A percentile compares a stretch with the other conserved stretches of the same genome.
These are phyloP conservation scores for Mediolabrus comicus DNA, from an alignment of 108 stramenopile species.

Conservation along the genomic window DNA sequence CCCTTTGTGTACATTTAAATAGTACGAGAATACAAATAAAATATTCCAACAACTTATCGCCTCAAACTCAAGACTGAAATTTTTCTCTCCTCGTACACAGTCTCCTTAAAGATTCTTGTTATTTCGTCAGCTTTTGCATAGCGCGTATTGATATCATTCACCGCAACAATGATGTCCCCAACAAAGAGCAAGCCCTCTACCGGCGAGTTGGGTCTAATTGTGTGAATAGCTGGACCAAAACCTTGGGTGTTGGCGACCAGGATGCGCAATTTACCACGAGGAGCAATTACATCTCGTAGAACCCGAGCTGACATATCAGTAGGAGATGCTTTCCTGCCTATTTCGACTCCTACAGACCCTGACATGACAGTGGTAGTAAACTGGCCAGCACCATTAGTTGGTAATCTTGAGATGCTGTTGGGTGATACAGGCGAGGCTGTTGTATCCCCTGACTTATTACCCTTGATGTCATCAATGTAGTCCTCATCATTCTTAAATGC, in stretches of 20 bases:
- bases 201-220: constrained; percentile 61
- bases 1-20: too few relatives aligned
- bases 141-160: constrained; percentile 75
- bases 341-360: not conserved
- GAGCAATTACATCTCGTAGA: constrained; percentile 55
- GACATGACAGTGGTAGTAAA: not conserved
- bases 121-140: constrained; percentile 71
- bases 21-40: not conserved
- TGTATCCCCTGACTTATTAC: not conserved
- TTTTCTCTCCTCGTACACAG: constrained; percentile 55
- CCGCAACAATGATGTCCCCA: constrained; percentile 77
- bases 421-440: not conserved
- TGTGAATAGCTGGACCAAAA: constrained; percentile 45
- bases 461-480: not conserved
- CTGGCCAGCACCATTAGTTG: not conserved
- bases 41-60: not conserved
- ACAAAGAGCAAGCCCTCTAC: constrained; percentile 72
- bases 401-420: not conserved
- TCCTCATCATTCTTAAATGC: too few relatives aligned
- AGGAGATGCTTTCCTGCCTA: not conserved
- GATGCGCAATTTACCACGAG: constrained; percentile 65
- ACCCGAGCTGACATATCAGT: not conserved
- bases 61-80: constrained; percentile 63
- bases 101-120: constrained; percentile 72
- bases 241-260: constrained; percentile 42